Evolutionary conservation across 1,139 yeast genomes (phyloP).

Genomic region (Candida sp.): DNA sequence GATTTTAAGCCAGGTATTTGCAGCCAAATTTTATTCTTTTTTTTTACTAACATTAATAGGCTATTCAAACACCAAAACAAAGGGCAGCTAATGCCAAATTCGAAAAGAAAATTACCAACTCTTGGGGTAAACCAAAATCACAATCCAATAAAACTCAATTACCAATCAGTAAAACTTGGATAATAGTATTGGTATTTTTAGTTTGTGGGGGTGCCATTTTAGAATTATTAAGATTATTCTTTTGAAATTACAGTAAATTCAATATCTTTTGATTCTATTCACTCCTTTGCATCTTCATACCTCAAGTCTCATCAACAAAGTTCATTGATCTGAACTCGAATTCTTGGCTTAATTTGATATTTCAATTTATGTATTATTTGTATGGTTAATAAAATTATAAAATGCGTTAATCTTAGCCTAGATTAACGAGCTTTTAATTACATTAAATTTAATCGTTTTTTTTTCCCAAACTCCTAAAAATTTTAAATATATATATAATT

Average conservation of each 20-base stretch:
- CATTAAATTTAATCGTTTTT: background rate
- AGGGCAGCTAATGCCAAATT: conserved; percentile 81
- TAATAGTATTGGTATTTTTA: conserved; percentile 60
- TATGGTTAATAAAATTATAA: background rate
- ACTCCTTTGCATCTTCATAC: background rate
- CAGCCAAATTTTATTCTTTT: background rate
- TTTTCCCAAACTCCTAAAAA: background rate
- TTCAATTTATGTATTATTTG: background rate
- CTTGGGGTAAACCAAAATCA: conserved; percentile 62
- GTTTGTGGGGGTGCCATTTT: conserved; percentile 82
- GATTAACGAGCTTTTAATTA: too few species aligned
- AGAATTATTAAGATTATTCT: conserved; percentile 56
- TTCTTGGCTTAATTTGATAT: background rate
- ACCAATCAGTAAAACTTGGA: conserved; percentile 60
- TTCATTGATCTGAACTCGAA: background rate
- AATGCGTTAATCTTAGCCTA: background rate
- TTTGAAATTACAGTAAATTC: conserved; percentile 18
- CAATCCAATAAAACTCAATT: conserved; percentile 29
- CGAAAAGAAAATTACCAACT: conserved; percentile 66
- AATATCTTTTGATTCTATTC: background rate
- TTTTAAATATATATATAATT: too few species aligned
- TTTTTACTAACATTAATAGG: conserved; percentile 18
- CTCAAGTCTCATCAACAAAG: background rate
- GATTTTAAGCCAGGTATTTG: background rate
- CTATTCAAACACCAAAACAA: conserved; percentile 76